Conservation (phyloP, 495 filamentous ascomycete genomes). For the Cercophora newfieldiana region DNA sequence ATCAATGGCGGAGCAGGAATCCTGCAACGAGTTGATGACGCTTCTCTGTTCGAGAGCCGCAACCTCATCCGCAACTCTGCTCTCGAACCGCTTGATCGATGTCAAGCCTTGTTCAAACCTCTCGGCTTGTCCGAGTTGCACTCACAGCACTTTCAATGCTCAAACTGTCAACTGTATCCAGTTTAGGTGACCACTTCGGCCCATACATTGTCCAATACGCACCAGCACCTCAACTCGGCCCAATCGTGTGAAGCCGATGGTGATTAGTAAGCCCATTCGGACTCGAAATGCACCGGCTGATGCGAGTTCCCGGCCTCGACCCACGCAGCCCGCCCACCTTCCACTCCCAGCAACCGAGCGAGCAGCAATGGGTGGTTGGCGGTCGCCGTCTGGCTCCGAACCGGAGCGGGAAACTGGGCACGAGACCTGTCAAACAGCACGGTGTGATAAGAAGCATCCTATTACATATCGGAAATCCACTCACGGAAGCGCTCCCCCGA, state of each 20-base stretch:
- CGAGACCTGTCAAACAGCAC: not conserved
- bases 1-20: no score
- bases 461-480: not conserved
- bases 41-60: no score
- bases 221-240: not conserved
- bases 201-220: not conserved
- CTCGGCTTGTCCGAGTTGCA: not conserved
- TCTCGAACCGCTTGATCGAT: not conserved
- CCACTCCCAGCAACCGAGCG: not conserved
- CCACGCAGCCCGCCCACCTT: not conserved
- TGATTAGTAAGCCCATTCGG: slow-evolving; percentile 5
- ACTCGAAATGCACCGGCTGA: slow-evolving; percentile 2
- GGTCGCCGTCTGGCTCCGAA: slow-evolving; percentile 4
- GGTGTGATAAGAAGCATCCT: not conserved
- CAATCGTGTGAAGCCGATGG: not conserved
- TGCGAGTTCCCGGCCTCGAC: not conserved
- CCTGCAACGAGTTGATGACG: no score
- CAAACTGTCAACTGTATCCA: not conserved
- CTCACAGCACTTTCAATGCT: not conserved
- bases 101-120: not conserved
- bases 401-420: slow-evolving; percentile 2
- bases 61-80: not conserved
- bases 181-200: not conserved
- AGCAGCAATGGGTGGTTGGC: slow-evolving; percentile 5
- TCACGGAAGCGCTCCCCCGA: not conserved